Conservation (phyloP, 139 green algal genomes). For the Chlamydomonas sp. region DNA sequence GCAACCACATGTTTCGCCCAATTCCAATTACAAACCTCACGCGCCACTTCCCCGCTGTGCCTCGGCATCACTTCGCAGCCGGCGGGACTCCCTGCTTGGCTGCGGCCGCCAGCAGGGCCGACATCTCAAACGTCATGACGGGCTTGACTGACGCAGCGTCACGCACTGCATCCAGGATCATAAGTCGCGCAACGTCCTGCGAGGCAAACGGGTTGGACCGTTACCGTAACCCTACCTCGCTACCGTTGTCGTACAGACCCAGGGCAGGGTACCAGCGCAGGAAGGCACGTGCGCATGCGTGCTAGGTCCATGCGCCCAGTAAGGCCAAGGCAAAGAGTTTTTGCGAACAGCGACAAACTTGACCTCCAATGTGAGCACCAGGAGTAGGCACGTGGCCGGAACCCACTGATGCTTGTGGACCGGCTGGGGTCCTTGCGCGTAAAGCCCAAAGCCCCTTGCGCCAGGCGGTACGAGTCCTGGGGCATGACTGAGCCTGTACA, state of each 20-base stretch:
- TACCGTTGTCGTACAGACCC: neutral
- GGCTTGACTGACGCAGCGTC: neutral
- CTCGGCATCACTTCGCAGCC: too few relatives aligned
- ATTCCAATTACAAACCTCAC: too few relatives aligned
- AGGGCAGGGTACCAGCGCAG: neutral
- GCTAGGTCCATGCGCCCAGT: too few relatives aligned
- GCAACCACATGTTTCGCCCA: too few relatives aligned
- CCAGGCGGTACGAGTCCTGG: neutral
- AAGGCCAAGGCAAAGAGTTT: too few relatives aligned
- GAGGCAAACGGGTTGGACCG: neutral
- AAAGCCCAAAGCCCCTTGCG: too few relatives aligned
- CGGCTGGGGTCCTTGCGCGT: too few relatives aligned
- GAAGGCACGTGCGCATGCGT: neutral
- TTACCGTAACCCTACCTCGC: neutral
- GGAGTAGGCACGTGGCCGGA: too few relatives aligned
- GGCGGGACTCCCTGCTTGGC: neutral
- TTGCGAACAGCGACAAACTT: too few relatives aligned
- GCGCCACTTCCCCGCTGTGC: too few relatives aligned
- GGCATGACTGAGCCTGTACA: neutral
- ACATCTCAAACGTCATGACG: conserved; percentile 30
- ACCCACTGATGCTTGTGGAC: too few relatives aligned
- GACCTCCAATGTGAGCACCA: too few relatives aligned
- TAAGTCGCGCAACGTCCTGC: conserved; percentile 38
- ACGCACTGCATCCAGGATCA: conserved; percentile 36
- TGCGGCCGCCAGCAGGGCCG: conserved; percentile 6